Base-by-base conservation (phyloP, 2,329 filamentous ascomycete species). In the Ophiocordyceps camponoti-saundersi region DNA sequence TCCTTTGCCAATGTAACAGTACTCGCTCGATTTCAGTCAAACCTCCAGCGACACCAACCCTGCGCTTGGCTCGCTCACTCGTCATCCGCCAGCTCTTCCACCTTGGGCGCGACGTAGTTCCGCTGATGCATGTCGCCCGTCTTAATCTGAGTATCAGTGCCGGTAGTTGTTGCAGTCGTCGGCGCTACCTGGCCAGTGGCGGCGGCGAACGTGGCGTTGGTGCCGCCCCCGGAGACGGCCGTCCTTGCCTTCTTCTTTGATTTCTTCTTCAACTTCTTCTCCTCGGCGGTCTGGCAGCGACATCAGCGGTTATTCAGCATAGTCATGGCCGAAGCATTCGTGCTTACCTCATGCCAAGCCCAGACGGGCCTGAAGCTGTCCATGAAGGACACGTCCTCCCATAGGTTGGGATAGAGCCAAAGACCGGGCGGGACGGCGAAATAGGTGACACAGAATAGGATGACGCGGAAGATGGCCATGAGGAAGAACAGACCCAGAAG, bases 341-440 rank as follows among this genome's bases (percentile, higher is more conserved):
- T 6, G 18, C 76, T 64, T 61, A 93, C 87, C 77, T 95, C 89
- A 64, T 98, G 92, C 92, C 92, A 98, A 50, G 87, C 92, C 90
- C 92, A 98, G 6, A 95, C 67, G 20, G 92, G 92, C 59, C 82
- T 82, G 75, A 98, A 98, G 58, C 85, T 93, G 62, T 98, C 92
- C 65, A 98, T 83, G 68, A 98, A 96, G 8, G 90, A 94, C 26
- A 98, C 92, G 61, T 98, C 92, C 63, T 98, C 92, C 70, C 95
- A 98, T 20, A 98, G 69, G 61, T 98, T 98, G 44, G 92, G 92
- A 67, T 90, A 98, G 42, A 98, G 73, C 92, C 92, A 98, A n/a
- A 98, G 72, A 57, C 92, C 92, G 3, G 92, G 92, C 3, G 89
- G 70, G 1, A 79, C 72, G 16, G 75, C 72, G 59, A 96, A 94